Evolutionary conservation across 2,329 filamentous ascomycete genomes (phyloP), one percentile per base, ranked within the genome.

Genomic region (Stagonosporopsis vannaccii): DNA sequence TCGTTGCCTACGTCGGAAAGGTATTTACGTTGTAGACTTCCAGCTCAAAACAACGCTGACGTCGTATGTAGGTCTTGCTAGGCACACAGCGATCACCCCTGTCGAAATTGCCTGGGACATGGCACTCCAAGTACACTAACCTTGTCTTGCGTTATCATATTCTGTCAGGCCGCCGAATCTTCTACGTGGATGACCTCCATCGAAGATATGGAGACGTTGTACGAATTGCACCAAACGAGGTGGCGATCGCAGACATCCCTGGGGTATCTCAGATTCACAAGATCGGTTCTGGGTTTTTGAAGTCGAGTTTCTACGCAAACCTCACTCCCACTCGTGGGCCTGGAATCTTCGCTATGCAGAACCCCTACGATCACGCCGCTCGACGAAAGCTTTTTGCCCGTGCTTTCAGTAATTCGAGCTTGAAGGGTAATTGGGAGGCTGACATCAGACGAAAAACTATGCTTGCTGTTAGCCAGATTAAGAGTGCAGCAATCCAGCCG

Each of bases 231-330:
- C 69, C 68, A 2, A 58, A 54, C 17, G 66, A 72, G 45, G 66
- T 71, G 13, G 63, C 55, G 11, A 41, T 70, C 25, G 46, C 63
- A 11, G 66, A 69, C 22, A 40, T 63, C 7, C 32, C 51, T 37
- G 69, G 60, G 19, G 63, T 66, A 15, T 57, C 60, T 22, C 61
- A 69, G 22, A 72, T 74, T 17, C 70, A 74, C 42, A 67, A 65
- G 36, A 72, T 78, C 5, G 78, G 78, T 1, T 73, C 74, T 22
- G 74, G 74, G 5, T 81, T 78, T 44, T 58, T 70, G 3, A 81
- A 82, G 56, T 73, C 68, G 1, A 58, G 68, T 3, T 80, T 75
- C 71, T 81, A 82, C 56, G 33, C 61, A 26, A 52, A 57, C 4
- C 43, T 70, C 7, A 60, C 61, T n/a, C 66, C 65, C 5, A 61